Evolutionary conservation across 192 early-diverging fungal genomes (phyloP).

Genomic region (Chytriomyces hyalinus): DNA sequence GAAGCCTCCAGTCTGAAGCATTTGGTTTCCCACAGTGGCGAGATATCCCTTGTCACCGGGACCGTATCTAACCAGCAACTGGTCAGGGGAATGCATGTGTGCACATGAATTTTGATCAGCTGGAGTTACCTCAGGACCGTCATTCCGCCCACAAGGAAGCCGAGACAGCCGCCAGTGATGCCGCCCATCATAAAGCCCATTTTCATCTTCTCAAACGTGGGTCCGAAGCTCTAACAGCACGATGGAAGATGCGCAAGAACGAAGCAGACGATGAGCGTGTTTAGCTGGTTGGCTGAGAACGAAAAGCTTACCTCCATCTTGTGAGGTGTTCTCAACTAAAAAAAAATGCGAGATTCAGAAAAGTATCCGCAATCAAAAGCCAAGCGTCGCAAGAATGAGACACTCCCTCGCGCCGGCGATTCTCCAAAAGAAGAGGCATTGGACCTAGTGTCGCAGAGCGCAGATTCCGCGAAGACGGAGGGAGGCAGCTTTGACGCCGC

Average conservation of each 20-base stretch:
- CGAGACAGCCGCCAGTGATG: constrained; percentile 20
- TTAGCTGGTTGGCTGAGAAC: background rate
- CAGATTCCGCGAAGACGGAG: too few species aligned
- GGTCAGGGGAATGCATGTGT: background rate
- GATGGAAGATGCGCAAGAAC: constrained; percentile 23
- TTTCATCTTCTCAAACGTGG: constrained; percentile 11
- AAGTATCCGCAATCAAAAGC: too few species aligned
- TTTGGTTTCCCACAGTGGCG: constrained; percentile 38
- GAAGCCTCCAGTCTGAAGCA: constrained; percentile 44
- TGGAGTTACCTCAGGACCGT: constrained; percentile 28
- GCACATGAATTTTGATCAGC: background rate
- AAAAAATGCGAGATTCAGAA: background rate
- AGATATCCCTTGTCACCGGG: constrained; percentile 38
- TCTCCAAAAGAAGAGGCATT: background rate
- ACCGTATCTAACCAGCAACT: constrained; percentile 21
- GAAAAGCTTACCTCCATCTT: background rate
- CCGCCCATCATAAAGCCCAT: constrained; percentile 40
- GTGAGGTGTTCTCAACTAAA: constrained; percentile 15
- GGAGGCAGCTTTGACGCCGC: constrained; percentile 53
- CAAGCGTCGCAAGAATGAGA: background rate
- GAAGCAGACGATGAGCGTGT: background rate
- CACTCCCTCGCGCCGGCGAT: background rate
- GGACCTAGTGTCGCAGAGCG: constrained; percentile 17
- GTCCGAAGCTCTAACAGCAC: background rate
- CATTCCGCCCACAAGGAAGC: constrained; percentile 34